phyloP scores from a whole-genome alignment of 1,284 basidiomycete species.

The Irpex sp. region DNA sequence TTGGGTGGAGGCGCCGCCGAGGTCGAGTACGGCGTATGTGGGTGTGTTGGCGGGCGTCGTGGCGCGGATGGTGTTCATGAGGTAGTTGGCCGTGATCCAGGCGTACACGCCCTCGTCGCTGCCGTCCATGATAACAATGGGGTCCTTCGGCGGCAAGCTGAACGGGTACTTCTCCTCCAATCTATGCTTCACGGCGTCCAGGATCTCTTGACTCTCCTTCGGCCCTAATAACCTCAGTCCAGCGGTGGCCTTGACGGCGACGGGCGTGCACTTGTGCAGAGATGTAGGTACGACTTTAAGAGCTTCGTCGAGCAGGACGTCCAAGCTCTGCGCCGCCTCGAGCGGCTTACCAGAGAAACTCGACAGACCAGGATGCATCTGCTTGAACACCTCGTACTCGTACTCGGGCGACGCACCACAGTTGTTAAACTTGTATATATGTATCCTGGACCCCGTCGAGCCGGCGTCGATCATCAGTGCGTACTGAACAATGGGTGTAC shows the following conservation, averaged over 20 bases:
- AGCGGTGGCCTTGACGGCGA: conserved; percentile 94
- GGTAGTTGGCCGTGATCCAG: conserved; percentile 98
- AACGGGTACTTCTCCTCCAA: conserved; percentile 74
- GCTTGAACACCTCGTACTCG: conserved; percentile 92
- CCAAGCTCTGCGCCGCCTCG: conserved; percentile 77
- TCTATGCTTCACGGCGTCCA: conserved; percentile 69
- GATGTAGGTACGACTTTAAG: conserved; percentile 67
- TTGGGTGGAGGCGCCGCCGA: conserved; percentile 96
- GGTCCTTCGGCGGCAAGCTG: conserved; percentile 53
- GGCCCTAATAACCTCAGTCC: conserved; percentile 78
- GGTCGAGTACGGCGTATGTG: conserved; percentile 92
- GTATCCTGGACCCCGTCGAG: conserved; percentile 94
- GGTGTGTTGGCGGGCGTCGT: conserved; percentile 40
- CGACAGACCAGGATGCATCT: conserved; percentile 81
- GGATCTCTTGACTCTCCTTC: conserved; percentile 66
- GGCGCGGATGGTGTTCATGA: conserved; percentile 69
- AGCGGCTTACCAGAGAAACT: conserved; percentile 50
- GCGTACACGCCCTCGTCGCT: conserved; percentile 96
- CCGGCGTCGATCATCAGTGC: conserved; percentile 98
- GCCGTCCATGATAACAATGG: conserved; percentile 91
- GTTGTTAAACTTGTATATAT: conserved; percentile 97
- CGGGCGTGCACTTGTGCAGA: conserved; percentile 74
- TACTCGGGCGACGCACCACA: conserved; percentile 75
- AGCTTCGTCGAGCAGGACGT: conserved; percentile 80
- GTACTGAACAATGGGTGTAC: conserved; percentile 73